phyloP scores from a whole-genome alignment of 108 stramenopile genomes.

The Cyclotella choctawhatcheeana region DNA sequence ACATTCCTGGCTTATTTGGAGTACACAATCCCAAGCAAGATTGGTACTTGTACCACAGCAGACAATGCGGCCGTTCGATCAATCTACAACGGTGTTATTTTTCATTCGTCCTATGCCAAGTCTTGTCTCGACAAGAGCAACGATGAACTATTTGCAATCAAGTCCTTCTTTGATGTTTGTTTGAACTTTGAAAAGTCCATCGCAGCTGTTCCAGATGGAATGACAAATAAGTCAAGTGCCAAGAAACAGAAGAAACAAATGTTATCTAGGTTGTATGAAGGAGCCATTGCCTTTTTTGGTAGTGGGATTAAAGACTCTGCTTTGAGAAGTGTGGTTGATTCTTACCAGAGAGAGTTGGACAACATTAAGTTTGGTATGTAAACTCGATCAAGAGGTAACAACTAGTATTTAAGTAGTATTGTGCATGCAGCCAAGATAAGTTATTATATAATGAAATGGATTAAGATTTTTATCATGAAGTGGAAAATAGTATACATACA shows the following conservation, averaged over 20 bases:
- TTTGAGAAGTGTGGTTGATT: conserved; percentile 21
- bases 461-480: too few relatives aligned
- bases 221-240: conserved; percentile 17
- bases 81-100: conserved; percentile 65
- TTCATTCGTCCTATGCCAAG: conserved; percentile 50
- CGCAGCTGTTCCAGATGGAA: conserved; percentile 2
- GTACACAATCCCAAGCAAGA: conserved; percentile 31
- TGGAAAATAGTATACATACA: too few relatives aligned
- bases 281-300: conserved; percentile 60
- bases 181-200: conserved; percentile 48
- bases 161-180: conserved; percentile 54
- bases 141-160: conserved; percentile 45
- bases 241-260: conserved; percentile 28
- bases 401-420: not conserved
- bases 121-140: conserved; percentile 36
- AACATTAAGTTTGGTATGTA: conserved; percentile 31
- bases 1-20: conserved; percentile 55
- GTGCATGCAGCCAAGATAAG: too few relatives aligned
- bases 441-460: too few relatives aligned
- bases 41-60: not conserved
- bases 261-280: conserved; percentile 58
- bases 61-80: conserved; percentile 48
- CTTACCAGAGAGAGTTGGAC: conserved; percentile 37
- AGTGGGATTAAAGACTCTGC: conserved; percentile 17
- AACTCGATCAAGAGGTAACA: not conserved